Conservation (phyloP, 208 protist genomes). For the Trypanosomatidae sp. region DNA sequence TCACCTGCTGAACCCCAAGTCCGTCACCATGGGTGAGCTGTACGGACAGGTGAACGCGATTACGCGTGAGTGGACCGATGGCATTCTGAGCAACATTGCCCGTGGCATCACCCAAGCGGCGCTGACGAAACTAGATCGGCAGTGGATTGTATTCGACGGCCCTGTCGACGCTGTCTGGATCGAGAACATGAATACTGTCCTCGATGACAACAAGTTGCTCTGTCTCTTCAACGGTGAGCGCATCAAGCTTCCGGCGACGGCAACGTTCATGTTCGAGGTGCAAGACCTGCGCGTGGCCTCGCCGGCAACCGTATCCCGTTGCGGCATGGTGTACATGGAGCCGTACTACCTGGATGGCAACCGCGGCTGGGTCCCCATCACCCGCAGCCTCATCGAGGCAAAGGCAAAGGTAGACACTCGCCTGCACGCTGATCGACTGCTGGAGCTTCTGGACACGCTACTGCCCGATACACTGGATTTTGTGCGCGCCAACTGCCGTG, state of each 20-base stretch:
- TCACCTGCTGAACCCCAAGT: slow-evolving; percentile 95
- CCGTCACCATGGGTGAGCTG: slow-evolving; percentile 96
- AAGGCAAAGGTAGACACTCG: slow-evolving; percentile 45
- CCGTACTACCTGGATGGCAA: slow-evolving; percentile 90
- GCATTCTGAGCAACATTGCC: slow-evolving; percentile 95
- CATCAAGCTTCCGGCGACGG: slow-evolving; percentile 94
- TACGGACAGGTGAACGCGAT: slow-evolving; percentile 97
- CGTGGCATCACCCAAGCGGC: slow-evolving; percentile 81
- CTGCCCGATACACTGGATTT: slow-evolving; percentile 89
- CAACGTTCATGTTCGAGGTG: slow-evolving; percentile 98
- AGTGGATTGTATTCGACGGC: slow-evolving; percentile 98
- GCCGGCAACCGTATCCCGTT: slow-evolving; percentile 98
- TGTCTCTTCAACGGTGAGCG: slow-evolving; percentile 97
- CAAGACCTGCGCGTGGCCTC: slow-evolving; percentile 97
- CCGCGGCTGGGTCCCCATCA: slow-evolving; percentile 89
- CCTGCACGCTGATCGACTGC: slow-evolving; percentile 62
- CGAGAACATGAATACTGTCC: slow-evolving; percentile 99
- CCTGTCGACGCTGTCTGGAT: slow-evolving; percentile 99
- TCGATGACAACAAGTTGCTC: slow-evolving; percentile 99
- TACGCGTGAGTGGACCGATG: slow-evolving; percentile 97
- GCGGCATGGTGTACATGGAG: slow-evolving; percentile 99
- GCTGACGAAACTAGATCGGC: slow-evolving; percentile 69
- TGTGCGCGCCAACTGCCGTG: slow-evolving; percentile 81
- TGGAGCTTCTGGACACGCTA: slow-evolving; percentile 69
- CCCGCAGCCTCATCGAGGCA: slow-evolving; percentile 56